Percentiles rank a stretch among this genome's conserved stretches.
phyloP scores from a whole-genome alignment of 2,329 filamentous ascomycete genomes.

The Fusarium odoratissimum region DNA sequence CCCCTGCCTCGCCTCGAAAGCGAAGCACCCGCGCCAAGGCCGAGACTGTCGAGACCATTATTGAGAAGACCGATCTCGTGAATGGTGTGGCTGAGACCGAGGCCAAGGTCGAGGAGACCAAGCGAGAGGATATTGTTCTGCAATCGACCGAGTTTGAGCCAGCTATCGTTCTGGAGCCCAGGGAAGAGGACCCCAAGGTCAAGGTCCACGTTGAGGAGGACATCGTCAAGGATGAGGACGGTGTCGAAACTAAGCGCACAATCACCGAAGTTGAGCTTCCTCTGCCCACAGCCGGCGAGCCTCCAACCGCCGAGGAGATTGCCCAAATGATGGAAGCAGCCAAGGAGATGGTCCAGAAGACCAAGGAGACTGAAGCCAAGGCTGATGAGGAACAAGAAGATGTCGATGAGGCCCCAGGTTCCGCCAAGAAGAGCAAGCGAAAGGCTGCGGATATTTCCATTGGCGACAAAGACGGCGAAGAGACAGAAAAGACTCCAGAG shows the following conservation, averaged over 20 bases:
- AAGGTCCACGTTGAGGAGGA: slow-evolving; percentile 78
- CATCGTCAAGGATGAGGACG: slow-evolving; percentile 63
- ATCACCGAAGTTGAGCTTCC: slow-evolving; percentile 83
- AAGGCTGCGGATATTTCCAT: slow-evolving; percentile 78
- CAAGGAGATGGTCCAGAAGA: slow-evolving; percentile 85
- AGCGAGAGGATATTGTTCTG: slow-evolving; percentile 52
- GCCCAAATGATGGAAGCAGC: slow-evolving; percentile 87
- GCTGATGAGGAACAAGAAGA: slow-evolving; percentile 52
- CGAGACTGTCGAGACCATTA: slow-evolving; percentile 50
- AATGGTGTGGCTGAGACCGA: slow-evolving; percentile 40
- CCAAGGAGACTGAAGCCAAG: slow-evolving; percentile 60
- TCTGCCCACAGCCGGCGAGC: slow-evolving; percentile 65
- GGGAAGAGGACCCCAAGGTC: slow-evolving; percentile 69
- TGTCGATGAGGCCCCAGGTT: slow-evolving; percentile 51
- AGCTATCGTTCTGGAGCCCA: slow-evolving; percentile 60
- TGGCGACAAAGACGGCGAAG: slow-evolving; percentile 65
- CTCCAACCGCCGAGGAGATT: slow-evolving; percentile 81
- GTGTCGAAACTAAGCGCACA: slow-evolving; percentile 76
- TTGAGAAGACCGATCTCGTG: slow-evolving; percentile 45
- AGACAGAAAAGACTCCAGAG: slow-evolving; percentile 49
- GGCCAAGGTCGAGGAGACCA: slow-evolving; percentile 42
- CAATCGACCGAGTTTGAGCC: slow-evolving; percentile 64
- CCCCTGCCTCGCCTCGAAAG: slow-evolving; percentile 66
- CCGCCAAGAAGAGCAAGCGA: slow-evolving; percentile 72
- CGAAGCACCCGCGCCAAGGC: slow-evolving; percentile 59